phyloP scores from a whole-genome alignment of 768 basidiomycete species.

The Paxillus rubicundulus region DNA sequence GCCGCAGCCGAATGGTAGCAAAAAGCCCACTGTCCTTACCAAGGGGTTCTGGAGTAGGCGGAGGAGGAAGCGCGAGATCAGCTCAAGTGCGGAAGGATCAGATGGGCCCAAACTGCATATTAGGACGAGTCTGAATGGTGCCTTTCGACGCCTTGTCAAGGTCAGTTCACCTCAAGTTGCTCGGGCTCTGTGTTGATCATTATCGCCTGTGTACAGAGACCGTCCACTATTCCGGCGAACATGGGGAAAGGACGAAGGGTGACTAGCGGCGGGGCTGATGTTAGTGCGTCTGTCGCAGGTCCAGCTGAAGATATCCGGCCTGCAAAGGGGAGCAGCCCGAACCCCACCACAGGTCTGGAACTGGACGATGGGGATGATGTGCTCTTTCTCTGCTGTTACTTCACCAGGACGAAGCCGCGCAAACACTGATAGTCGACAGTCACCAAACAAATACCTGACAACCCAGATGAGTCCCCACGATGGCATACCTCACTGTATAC shows the following conservation, averaged over 20 bases:
- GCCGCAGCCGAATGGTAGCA: neutral
- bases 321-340: conserved; percentile 1
- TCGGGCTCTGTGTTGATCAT: neutral
- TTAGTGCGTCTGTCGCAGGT: neutral
- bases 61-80: conserved; percentile 2
- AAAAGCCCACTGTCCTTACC: neutral
- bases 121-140: conserved; percentile 5
- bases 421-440: neutral
- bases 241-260: neutral
- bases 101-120: neutral
- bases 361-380: conserved; percentile 19
- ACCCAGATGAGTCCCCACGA: too few relatives aligned
- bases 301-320: neutral
- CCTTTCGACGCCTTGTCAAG: conserved; percentile 17
- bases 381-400: conserved; percentile 27
- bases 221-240: neutral
- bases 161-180: neutral
- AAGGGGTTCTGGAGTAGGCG: conserved; percentile 14
- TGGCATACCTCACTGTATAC: too few relatives aligned
- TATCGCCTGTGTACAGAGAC: conserved; percentile 5
- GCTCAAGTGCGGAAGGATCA: neutral
- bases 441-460: neutral
- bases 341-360: neutral
- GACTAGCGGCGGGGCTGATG: neutral
- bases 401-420: conserved; percentile 17